Base-by-base conservation (phyloP, 305 asterid species). In the Monarda citriodora region DNA sequence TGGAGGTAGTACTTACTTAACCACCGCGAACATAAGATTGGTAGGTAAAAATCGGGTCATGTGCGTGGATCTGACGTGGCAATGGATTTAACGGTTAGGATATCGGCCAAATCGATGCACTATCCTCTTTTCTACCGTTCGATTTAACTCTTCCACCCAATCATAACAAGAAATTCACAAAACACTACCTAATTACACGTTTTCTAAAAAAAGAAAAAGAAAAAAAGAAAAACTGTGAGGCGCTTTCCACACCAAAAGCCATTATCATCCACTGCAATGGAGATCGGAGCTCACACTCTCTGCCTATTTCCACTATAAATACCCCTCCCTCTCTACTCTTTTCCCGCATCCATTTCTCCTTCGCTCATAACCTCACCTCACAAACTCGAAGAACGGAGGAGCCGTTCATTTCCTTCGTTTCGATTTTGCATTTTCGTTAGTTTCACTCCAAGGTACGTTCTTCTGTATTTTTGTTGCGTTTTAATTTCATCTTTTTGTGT, bases 71-170 rank as follows among this genome's bases (percentile, higher is more conserved):
- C 68, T 32, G 69, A 64, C 61, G 42, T 41, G 61, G 61, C 55
- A 54, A 15, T 31, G 15, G 8, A 20, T 50, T 58, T 52, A 53
- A 67, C 73, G 68, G 68, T 69, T 61, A 62, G 40, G 64, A 61
- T 62, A 18, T 54, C 64, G 64, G 31, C 52, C 60, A 62, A 55
- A 31, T 62, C 64, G 16, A 55, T 44, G 64, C 38, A 8, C 18
- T 9, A 62, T 21, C 69, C 69, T 69, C 65, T 41, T 63, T 63
- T 69, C 56, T 11, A 57, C 74, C 74, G 74, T 69, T 63, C 23
- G 74, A 69, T 69, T 63, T 44, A 51, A 57, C 65, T 57, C 56
- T 63, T 69, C 16, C 56, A 2, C 34, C 34, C 25, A 29, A 31
- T 56, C 69, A 31, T 22, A 13, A 63, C 61, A n/a, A 50, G 61